Evolutionary conservation across 495 filamentous ascomycete species (phyloP).

Genomic region (Hypoxylon lenormandii): DNA sequence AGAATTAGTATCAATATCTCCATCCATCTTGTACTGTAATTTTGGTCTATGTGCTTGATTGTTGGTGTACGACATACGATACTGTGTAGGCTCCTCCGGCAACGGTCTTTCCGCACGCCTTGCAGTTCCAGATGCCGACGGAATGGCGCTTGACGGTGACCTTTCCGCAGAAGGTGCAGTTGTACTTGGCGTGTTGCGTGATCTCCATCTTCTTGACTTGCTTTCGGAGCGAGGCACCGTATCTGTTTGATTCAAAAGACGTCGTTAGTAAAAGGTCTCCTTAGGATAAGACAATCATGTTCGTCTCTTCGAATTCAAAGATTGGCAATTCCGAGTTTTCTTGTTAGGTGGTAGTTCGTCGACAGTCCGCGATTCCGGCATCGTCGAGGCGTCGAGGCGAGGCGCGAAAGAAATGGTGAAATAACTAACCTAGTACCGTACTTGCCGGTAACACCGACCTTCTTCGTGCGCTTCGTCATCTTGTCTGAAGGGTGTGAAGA

Average conservation of each 20-base stretch:
- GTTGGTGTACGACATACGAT: conserved; percentile 74
- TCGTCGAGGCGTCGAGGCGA: conserved; percentile 11
- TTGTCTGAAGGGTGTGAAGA: conserved; percentile 62
- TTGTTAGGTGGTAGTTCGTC: neutral
- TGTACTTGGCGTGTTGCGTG: conserved; percentile 93
- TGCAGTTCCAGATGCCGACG: conserved; percentile 97
- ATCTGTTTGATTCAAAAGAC: conserved; percentile 63
- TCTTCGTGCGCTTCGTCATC: conserved; percentile 98
- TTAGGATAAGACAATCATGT: neutral
- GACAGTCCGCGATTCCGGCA: conserved; percentile 11
- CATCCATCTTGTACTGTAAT: neutral
- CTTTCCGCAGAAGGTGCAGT: conserved; percentile 92
- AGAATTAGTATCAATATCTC: conserved; percentile 39
- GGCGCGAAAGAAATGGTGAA: conserved; percentile 16
- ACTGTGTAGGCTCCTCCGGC: conserved; percentile 97
- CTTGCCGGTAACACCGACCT: conserved; percentile 85
- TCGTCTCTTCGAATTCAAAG: neutral
- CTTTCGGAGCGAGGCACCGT: conserved; percentile 99
- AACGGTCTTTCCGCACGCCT: conserved; percentile 89
- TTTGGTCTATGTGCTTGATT: neutral
- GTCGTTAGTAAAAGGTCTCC: conserved; percentile 12
- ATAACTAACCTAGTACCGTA: conserved; percentile 70
- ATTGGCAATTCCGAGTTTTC: neutral
- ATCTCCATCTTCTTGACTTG: conserved; percentile 99
- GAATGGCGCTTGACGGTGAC: conserved; percentile 89